Conservation (phyloP, 192 early-diverging fungal species). For the Backusella sp. region DNA sequence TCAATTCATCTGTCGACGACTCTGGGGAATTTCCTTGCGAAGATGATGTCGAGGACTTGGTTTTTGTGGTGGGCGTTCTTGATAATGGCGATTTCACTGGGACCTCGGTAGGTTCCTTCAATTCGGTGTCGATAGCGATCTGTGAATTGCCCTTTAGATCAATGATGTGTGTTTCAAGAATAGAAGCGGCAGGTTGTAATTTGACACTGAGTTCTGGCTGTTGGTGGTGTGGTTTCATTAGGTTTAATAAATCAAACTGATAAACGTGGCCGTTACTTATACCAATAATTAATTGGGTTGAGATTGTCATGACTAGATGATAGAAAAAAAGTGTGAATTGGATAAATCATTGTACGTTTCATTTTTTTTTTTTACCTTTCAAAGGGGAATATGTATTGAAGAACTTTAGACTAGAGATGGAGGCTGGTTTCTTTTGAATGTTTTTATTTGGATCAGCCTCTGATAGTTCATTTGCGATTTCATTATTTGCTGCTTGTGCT, state of each 20-base stretch:
- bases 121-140: neutral
- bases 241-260: slow-evolving; percentile 9
- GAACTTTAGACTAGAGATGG: slow-evolving; percentile 8
- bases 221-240: neutral
- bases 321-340: neutral
- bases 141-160: slow-evolving; percentile 19
- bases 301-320: slow-evolving; percentile 4
- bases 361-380: neutral
- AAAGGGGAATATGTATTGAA: slow-evolving; percentile 21
- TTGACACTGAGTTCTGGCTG: neutral
- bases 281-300: slow-evolving; percentile 16
- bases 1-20: neutral
- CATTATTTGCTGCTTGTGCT: neutral
- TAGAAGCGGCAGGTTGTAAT: neutral
- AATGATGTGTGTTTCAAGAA: slow-evolving; percentile 14
- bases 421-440: slow-evolving; percentile 1
- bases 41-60: neutral
- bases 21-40: neutral
- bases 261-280: slow-evolving; percentile 25
- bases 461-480: slow-evolving; percentile 8
- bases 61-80: neutral
- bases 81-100: neutral
- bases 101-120: neutral
- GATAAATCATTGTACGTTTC: neutral
- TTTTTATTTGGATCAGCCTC: neutral